Conservation (phyloP, 2,329 filamentous ascomycete species). For the Pseudogymnoascus sp. region DNA sequence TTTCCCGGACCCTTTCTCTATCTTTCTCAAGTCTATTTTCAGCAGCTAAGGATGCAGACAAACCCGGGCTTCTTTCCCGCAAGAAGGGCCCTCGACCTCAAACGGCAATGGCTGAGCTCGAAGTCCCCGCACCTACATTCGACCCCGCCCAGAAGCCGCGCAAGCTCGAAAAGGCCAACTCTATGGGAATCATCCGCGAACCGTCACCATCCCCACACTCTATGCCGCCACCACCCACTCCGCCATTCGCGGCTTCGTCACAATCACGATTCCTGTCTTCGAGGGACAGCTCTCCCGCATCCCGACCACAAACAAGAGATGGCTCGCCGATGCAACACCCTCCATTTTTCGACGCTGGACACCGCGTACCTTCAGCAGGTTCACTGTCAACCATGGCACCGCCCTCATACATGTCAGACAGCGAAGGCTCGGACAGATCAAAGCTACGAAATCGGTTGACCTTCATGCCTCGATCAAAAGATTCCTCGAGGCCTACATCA, state of each 20-base stretch:
- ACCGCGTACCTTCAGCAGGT: background rate
- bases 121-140: background rate
- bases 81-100: conserved; percentile 4
- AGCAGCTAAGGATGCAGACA: conserved; percentile 3
- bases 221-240: background rate
- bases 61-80: background rate
- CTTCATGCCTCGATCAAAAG: conserved; percentile 8
- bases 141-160: background rate
- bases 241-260: background rate
- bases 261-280: background rate
- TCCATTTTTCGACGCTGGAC: background rate
- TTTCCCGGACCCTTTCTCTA: background rate
- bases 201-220: background rate
- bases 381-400: background rate
- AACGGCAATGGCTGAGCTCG: background rate
- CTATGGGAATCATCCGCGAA: background rate
- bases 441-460: background rate
- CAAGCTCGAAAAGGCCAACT: conserved; percentile 8
- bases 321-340: background rate
- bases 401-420: background rate
- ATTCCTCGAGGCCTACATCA: conserved; percentile 17
- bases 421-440: background rate
- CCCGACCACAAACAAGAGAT: conserved; percentile 2
- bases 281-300: background rate
- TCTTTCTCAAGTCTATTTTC: conserved; percentile 2